A percentile compares a stretch with the other conserved stretches of the same genome.
phyloP scores from a whole-genome alignment of 2,329 filamentous ascomycete genomes.

The Fusarium sp. region DNA sequence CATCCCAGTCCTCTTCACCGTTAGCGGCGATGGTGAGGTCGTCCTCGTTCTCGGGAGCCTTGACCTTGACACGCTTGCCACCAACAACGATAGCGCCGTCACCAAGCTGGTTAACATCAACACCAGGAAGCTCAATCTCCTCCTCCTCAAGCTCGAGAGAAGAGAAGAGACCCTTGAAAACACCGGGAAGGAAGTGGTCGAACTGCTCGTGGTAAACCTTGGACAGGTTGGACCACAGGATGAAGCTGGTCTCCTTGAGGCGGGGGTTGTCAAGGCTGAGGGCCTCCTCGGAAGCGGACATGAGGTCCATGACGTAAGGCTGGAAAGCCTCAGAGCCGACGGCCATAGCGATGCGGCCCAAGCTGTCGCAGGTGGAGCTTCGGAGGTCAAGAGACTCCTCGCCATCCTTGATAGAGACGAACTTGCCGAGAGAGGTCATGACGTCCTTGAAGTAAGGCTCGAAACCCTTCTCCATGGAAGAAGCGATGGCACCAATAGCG shows the following conservation, averaged over 20 bases:
- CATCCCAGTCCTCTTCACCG: conserved; percentile 66
- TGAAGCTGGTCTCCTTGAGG: conserved; percentile 95
- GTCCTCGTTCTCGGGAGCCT: conserved; percentile 64
- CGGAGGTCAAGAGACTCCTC: conserved; percentile 92
- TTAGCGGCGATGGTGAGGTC: conserved; percentile 68
- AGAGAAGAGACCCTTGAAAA: conserved; percentile 83
- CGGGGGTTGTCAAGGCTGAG: conserved; percentile 88
- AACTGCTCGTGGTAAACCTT: conserved; percentile 93
- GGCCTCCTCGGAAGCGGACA: conserved; percentile 92
- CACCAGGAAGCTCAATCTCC: conserved; percentile 81
- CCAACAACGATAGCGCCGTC: conserved; percentile 82
- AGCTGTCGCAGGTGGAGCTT: conserved; percentile 89
- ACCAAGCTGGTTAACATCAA: conserved; percentile 68
- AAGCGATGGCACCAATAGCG: conserved; percentile 90
- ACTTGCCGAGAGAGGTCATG: conserved; percentile 89
- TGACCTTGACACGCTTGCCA: conserved; percentile 88
- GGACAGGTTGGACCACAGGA: conserved; percentile 93
- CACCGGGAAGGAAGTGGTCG: conserved; percentile 79
- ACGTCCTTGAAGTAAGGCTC: conserved; percentile 91
- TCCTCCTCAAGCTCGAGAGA: conserved; percentile 91
- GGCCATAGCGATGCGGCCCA: conserved; percentile 91
- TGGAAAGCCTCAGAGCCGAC: conserved; percentile 90
- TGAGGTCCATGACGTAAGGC: conserved; percentile 89
- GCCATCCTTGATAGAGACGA: conserved; percentile 85
- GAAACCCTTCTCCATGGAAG: conserved; percentile 85